Evolutionary conservation across 495 filamentous ascomycete species (phyloP), one percentile per base, ranked within the genome.

Genomic region (Podospora comata): DNA sequence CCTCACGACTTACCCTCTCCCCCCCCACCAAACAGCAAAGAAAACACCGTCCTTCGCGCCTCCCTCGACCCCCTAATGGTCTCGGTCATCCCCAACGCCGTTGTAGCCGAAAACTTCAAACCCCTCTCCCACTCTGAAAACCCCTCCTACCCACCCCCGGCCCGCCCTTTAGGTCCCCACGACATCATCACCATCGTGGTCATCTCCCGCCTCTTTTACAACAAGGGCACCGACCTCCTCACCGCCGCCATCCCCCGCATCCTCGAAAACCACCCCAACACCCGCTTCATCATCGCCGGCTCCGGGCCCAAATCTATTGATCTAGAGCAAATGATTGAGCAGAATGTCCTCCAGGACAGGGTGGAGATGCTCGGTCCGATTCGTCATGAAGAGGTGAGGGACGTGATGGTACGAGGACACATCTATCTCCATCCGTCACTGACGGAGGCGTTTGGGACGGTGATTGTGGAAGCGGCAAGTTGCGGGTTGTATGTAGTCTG

Each of bases 401-500:
- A 98, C 77, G 94, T 99, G n/a, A 99, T 99, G 95, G 90, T 97
- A 11, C 86, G 92, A 61, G 95, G 95, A 0, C 93, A 99, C 73
- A 96, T 99, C 67, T 98, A 98, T 77, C 87, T 99, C 0, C 94
- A 98, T 76, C 96, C 95, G 0, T 93, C 89, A 32, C 84, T 99
- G 39, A 99, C 95, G 0, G 95, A 99, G 79, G 95, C 95, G 9
- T 99, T 99, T 73, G 95, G 95, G 2, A 99, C 95, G 0, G 95
- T 99, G 26, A 91, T 99, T 63, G 95, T 99, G 48, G 95, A 99
- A 81, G 95, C 95, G 13, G 95, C 95, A 5, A 92, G 89, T 71
- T 99, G 95, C 73, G 95, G 95, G 2, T 80, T 99, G 2, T 97
- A 97, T 68, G 93, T 99, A 19, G 95, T 99, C 4, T 97, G 93